phyloP scores from a whole-genome alignment of 2,329 filamentous ascomycete genomes.

The Pseudogymnoascus sp. region DNA sequence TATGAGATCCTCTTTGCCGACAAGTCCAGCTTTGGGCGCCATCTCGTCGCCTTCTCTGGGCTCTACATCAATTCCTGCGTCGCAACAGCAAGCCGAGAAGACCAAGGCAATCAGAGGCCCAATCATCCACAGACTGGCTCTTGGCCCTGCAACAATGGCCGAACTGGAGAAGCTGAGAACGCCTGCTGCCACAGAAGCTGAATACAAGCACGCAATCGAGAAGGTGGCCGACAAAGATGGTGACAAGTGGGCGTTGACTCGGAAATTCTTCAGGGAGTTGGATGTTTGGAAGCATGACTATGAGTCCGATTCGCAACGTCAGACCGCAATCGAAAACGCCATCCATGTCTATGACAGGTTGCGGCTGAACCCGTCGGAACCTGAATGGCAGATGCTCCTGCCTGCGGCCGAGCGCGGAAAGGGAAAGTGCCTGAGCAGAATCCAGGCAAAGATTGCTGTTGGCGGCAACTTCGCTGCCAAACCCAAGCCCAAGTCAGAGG shows the following conservation, averaged over 20 bases:
- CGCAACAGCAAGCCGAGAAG: conserved; percentile 43
- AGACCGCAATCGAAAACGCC: conserved; percentile 54
- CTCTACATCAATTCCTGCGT: conserved; percentile 41
- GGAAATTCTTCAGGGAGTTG: conserved; percentile 53
- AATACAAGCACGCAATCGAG: conserved; percentile 45
- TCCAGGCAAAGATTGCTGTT: conserved; percentile 51
- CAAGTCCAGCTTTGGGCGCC: conserved; percentile 49
- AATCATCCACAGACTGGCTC: conserved; percentile 54
- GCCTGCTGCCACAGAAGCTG: conserved; percentile 37
- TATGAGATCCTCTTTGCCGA: conserved; percentile 35
- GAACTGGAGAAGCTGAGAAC: conserved; percentile 43
- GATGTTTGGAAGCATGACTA: conserved; percentile 57
- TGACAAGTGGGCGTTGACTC: conserved; percentile 48
- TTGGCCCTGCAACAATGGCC: conserved; percentile 41
- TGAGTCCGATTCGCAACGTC: conserved; percentile 42
- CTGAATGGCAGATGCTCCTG: conserved; percentile 54
- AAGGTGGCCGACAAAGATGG: conserved; percentile 47
- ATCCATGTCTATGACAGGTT: conserved; percentile 51
- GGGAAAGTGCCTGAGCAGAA: conserved; percentile 52
- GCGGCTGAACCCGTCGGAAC: conserved; percentile 46
- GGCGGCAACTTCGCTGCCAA: conserved; percentile 38
- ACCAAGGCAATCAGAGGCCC: conserved; percentile 44
- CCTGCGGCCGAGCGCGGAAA: conserved; percentile 49
- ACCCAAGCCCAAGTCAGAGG: conserved; percentile 39
- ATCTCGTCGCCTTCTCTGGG: conserved; percentile 45